These are phyloP conservation scores for Zoysia japonica DNA, from an alignment of 176 grass and related monocot genomes.

Conservation along the genomic window DNA sequence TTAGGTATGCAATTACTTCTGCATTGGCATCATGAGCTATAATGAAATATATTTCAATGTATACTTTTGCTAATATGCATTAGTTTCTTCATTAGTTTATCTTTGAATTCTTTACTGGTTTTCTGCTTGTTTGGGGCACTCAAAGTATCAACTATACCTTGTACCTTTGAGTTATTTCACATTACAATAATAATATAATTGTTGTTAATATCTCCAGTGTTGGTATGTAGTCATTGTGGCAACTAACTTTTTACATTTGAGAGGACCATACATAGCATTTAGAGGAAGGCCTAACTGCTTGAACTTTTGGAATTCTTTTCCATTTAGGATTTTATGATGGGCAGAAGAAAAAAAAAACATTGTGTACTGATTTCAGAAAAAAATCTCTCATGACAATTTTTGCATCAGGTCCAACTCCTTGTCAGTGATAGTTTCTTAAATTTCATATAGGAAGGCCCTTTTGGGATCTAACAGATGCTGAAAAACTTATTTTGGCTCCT, in stretches of 20 bases:
- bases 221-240: background rate
- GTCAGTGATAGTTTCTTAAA: background rate
- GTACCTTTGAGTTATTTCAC: background rate
- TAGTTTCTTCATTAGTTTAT: background rate
- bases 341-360: background rate
- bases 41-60: background rate
- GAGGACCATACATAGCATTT: background rate
- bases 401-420: too few species aligned
- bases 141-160: background rate
- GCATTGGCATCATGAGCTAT: background rate
- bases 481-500: background rate
- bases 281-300: background rate
- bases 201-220: background rate
- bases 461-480: background rate
- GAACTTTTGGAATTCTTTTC: background rate
- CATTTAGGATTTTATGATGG: background rate
- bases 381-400: too few species aligned
- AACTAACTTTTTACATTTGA: background rate
- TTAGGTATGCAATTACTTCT: constrained; percentile 43
- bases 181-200: background rate
- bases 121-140: background rate
- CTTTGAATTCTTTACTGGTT: background rate
- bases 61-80: background rate
- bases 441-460: background rate
- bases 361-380: background rate